phyloP scores from a whole-genome alignment of 148 eudicot species.

The Spergularia bocconei region DNA sequence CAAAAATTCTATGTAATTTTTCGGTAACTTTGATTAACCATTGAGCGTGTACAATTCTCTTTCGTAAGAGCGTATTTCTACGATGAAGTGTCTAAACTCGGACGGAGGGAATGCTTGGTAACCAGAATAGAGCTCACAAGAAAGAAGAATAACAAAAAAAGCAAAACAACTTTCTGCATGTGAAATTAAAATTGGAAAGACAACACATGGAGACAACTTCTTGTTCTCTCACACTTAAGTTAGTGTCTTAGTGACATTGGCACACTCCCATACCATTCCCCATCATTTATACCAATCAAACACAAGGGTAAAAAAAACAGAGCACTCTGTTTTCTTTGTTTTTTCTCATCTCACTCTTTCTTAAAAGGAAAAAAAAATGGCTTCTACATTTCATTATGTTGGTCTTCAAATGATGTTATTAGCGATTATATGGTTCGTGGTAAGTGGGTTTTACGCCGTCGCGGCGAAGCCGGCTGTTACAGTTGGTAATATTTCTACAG shows the following conservation, averaged over 20 bases:
- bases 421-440: slow-evolving; percentile 5
- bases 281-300: slow-evolving; percentile 3
- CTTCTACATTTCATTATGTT: neutral
- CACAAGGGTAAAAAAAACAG: neutral
- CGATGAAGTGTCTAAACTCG: too few relatives aligned
- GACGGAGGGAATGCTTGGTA: too few relatives aligned
- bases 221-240: slow-evolving; percentile 18
- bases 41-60: too few relatives aligned
- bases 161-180: slow-evolving; percentile 21
- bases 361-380: neutral
- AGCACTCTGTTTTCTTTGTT: slow-evolving; percentile 13
- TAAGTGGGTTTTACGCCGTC: slow-evolving; percentile 6
- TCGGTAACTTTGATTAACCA: too few relatives aligned
- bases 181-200: neutral
- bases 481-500: slow-evolving; percentile 51
- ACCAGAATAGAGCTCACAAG: slow-evolving; percentile 17
- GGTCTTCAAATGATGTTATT: neutral
- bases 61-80: too few relatives aligned
- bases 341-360: neutral
- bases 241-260: neutral
- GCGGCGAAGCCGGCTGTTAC: slow-evolving; percentile 3
- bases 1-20: too few relatives aligned
- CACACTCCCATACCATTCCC: neutral
- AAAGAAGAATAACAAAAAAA: slow-evolving; percentile 23
- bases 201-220: slow-evolving; percentile 33